Evolutionary conservation across 257 asterid genomes (phyloP), one percentile per base, ranked within the genome.

Genomic region (Nicotiana tabacum): DNA sequence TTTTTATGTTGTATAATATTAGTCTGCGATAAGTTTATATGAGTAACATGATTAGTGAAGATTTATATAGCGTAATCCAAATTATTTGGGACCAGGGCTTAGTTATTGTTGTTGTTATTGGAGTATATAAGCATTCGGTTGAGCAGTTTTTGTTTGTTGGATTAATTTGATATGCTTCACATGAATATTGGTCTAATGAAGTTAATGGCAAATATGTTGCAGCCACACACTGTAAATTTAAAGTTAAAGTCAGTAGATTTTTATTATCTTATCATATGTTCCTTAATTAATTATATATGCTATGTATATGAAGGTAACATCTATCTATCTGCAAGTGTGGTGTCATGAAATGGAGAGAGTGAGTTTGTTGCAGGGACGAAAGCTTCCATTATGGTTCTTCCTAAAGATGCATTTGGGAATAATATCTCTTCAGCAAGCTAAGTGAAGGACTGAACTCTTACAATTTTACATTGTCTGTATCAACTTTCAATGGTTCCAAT

Each of bases 351-450:
- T 65, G 97, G 88, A 87, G 64, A 61, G 60, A 80, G 89, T 24
- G 95, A 91, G 82, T 92, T 92, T 85, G 80, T 85, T 37, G 92
- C 96, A 16, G 98, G 99, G 83, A 84, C 81, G 30, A 90, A 77
- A 67, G 93, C 90, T 29, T 85, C 82, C 82, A 17, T 96, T 21
- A 57, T 85, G 62, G 85, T 94, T 86, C 97, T 92, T 70, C 94
- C 93, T 4, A 92, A 86, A 89, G 99, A 96, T 85, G 97, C 97
- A 69, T 96, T 92, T 86, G 99, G 98, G 58, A 96, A 94, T 85
- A 94, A 91, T 62, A 85, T 94, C 35, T 91, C 97, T 80, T 87
- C 84, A 48, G 76, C 84, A 66, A 86, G 33, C 33, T 30, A 30
- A 30, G 81, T 67, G 90, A 88, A 83, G 91, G 84, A 66, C 55